phyloP scores from a whole-genome alignment of 768 basidiomycete genomes.

The Rhizopogon rudus region DNA sequence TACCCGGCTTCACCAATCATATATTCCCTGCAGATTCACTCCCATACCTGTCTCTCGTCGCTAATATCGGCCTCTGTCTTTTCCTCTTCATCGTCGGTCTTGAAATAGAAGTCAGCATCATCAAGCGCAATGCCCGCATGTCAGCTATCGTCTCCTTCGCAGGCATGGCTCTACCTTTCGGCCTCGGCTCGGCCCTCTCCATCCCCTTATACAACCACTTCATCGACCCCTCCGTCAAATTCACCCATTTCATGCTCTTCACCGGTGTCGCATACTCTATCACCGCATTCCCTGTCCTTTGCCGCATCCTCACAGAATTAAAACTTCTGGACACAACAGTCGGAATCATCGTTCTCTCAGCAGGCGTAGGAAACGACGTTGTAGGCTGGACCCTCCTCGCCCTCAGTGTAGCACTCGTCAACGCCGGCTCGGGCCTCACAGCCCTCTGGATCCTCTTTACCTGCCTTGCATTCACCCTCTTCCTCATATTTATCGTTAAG shows the following conservation, averaged over 20 bases:
- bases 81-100: conserved; percentile 93
- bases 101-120: conserved; percentile 77
- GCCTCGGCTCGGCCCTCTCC: conserved; percentile 67
- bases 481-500: conserved; percentile 68
- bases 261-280: conserved; percentile 89
- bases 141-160: conserved; percentile 69
- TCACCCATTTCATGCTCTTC: conserved; percentile 93
- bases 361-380: conserved; percentile 88
- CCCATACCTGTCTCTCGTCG: conserved; percentile 79
- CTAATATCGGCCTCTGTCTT: conserved; percentile 83
- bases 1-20: conserved; percentile 82
- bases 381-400: conserved; percentile 88
- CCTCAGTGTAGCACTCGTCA: conserved; percentile 87
- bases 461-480: conserved; percentile 75
- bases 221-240: conserved; percentile 59
- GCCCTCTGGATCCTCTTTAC: conserved; percentile 82
- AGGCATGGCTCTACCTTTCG: conserved; percentile 88
- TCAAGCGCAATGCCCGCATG: conserved; percentile 70
- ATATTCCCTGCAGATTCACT: conserved; percentile 74
- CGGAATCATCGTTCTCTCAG: conserved; percentile 88
- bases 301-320: conserved; percentile 85
- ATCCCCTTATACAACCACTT: conserved; percentile 65
- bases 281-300: conserved; percentile 82
- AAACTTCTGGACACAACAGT: conserved; percentile 90
- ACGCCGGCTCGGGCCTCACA: conserved; percentile 75